Evolutionary conservation across 176 grass and related monocot species (phyloP).

Genomic region (Alloteropsis semialata): DNA sequence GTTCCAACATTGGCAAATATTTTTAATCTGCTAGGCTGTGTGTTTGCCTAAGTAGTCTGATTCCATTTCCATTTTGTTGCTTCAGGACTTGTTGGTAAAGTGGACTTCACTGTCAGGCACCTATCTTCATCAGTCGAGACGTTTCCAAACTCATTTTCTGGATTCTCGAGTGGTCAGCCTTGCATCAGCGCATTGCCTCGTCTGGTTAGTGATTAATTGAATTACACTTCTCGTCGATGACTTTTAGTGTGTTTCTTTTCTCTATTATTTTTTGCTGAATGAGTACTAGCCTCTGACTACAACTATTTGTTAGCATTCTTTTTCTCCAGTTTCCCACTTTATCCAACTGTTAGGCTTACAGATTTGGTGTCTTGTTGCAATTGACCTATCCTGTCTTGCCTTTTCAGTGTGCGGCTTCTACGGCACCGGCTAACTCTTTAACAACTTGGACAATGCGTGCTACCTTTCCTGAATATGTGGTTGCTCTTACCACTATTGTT

Average conservation of each 20-base stretch:
- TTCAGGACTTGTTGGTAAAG: slow-evolving; percentile 85
- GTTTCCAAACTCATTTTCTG: slow-evolving; percentile 71
- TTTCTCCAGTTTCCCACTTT: neutral
- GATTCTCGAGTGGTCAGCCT: slow-evolving; percentile 79
- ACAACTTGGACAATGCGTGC: slow-evolving; percentile 95
- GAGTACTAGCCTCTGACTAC: neutral
- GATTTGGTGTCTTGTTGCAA: neutral
- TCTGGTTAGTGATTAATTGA: slow-evolving; percentile 40
- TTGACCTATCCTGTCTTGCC: slow-evolving; percentile 11
- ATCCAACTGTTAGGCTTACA: neutral
- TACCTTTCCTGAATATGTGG: slow-evolving; percentile 95
- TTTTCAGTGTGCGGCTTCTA: slow-evolving; percentile 78
- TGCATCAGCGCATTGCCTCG: slow-evolving; percentile 45
- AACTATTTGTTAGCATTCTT: neutral
- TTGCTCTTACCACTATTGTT: slow-evolving; percentile 93
- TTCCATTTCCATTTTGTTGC: slow-evolving; percentile 1
- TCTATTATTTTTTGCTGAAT: neutral
- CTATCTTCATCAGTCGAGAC: slow-evolving; percentile 69
- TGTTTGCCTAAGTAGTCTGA: slow-evolving; percentile 21
- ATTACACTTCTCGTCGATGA: neutral
- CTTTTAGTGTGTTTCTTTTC: neutral
- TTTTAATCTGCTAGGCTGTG: neutral
- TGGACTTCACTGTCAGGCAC: slow-evolving; percentile 98
- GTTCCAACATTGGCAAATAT: neutral
- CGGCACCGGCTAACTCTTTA: slow-evolving; percentile 62